Evolutionary conservation across 2,329 filamentous ascomycete genomes (phyloP).

Genomic region (Aspergillus carbonarius): DNA sequence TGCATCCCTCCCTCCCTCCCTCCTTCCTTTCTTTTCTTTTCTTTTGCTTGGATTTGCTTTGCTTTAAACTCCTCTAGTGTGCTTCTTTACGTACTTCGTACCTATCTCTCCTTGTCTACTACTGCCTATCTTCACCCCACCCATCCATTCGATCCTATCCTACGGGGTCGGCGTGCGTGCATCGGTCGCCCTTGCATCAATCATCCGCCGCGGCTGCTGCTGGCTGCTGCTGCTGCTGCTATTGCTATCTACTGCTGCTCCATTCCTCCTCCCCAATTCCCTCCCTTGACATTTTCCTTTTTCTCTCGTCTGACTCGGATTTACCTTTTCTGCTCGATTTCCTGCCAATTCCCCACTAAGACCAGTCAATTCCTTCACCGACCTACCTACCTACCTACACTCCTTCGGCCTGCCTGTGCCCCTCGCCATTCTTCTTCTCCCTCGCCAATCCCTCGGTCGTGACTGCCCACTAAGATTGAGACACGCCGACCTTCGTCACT

Average conservation of each 20-base stretch:
- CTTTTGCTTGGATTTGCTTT: background rate
- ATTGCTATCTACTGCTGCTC: too few species aligned
- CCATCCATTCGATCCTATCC: background rate
- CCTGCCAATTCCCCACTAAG: constrained; percentile 6
- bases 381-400: background rate
- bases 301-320: background rate
- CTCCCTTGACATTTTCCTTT: constrained; percentile 1
- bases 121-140: constrained; percentile 3
- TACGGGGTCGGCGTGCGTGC: constrained; percentile 4
- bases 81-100: constrained; percentile 1
- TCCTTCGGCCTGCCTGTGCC: constrained; percentile 3
- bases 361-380: constrained; percentile 11
- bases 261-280: background rate
- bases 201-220: background rate
- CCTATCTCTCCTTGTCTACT: background rate
- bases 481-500: constrained; percentile 10
- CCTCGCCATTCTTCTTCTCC: constrained; percentile 4
- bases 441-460: constrained; percentile 1
- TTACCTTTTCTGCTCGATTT: constrained; percentile 1
- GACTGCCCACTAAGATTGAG: background rate
- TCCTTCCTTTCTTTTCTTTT: background rate
- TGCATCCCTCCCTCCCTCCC: background rate
- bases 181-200: constrained; percentile 20
- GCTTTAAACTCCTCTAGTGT: constrained; percentile 3
- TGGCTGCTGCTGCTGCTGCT: background rate